Evolutionary conservation across 208 protist species (phyloP), one percentile per base, ranked within the genome.

Genomic region (Leishmania martiniquensis): DNA sequence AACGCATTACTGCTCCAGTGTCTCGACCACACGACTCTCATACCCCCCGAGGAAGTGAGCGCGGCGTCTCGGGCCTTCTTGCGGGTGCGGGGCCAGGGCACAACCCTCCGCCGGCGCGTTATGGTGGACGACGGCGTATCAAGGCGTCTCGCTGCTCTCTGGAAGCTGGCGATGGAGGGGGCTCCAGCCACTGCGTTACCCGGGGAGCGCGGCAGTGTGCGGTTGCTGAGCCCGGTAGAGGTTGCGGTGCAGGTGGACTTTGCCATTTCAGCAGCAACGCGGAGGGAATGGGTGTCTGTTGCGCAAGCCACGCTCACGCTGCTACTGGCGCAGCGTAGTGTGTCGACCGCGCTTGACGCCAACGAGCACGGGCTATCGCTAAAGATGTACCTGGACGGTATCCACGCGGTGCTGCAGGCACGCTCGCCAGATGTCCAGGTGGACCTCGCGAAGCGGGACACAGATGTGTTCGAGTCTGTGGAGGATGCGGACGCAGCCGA

Each of bases 241-340:
- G 66, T 87, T 15, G 84, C 82, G 47, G 54, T 73, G 13, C 82
- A 87, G 51, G 81, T 88, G 22, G 89, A 93, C 72, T 62, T 70
- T 12, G 87, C 89, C 17, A 74, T 78, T 10, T 74, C 75, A 15
- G 72, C 70, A 22, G 71, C 76, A 4, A 85, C 83, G 1, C 85
- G 87, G 47, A 55, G 71, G 39, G 68, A 60, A 17, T 93, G 89
- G 87, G 70, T 81, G 60, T 63, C 45, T 54, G 63, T 86, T 34
- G 85, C 83, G 3, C 76, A 81, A 57, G 57, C 66, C 12, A 59
- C 84, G 51, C 54, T 85, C 57, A 29, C 73, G 52, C 39, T 67
- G 20, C 72, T 70, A n/a, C 65, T 65, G 6, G 52, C 78, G 29
- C 22, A 37, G 54, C 52, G 51, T 45, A 45, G 63, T 20, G 25